phyloP scores from a whole-genome alignment of 2,329 filamentous ascomycete species.

The Pyrenochaeta sp. region DNA sequence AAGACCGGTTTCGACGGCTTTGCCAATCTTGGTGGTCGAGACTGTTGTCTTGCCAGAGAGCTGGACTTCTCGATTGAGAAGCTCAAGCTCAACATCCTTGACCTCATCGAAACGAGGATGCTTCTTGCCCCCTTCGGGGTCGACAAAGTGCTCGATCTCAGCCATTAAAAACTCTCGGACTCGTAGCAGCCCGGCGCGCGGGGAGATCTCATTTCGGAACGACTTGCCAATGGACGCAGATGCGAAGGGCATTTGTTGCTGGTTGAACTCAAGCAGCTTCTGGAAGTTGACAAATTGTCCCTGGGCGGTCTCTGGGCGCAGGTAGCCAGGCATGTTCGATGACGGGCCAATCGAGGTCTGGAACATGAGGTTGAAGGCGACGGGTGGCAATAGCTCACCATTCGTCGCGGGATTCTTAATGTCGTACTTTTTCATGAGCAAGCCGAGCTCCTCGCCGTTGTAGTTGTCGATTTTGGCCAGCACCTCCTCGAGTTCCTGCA shows the following conservation, averaged over 20 bases:
- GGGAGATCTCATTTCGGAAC: conserved; percentile 97
- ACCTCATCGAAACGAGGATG: conserved; percentile 88
- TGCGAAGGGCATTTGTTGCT: conserved; percentile 93
- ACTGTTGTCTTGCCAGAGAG: conserved; percentile 83
- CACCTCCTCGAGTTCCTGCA: conserved; percentile 89
- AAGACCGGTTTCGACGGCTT: conserved; percentile 81
- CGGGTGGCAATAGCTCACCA: conserved; percentile 78
- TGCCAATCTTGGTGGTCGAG: conserved; percentile 77
- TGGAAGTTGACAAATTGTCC: conserved; percentile 98
- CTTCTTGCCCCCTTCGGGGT: conserved; percentile 93
- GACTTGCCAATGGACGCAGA: conserved; percentile 98
- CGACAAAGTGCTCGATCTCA: conserved; percentile 98
- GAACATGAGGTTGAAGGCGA: conserved; percentile 99
- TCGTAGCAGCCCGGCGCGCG: conserved; percentile 86
- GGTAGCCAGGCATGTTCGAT: conserved; percentile 75
- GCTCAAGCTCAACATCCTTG: conserved; percentile 80
- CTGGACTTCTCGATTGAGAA: conserved; percentile 87
- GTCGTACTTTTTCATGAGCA: conserved; percentile 86
- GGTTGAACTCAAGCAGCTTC: conserved; percentile 96
- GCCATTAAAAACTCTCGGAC: conserved; percentile 99
- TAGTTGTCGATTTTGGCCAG: conserved; percentile 97
- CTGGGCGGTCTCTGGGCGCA: conserved; percentile 87
- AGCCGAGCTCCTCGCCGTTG: conserved; percentile 82
- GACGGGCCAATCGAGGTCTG: conserved; percentile 93
- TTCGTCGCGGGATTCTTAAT: conserved; percentile 87